Evolutionary conservation across 2,329 filamentous ascomycete genomes (phyloP).

Genomic region (Mollisia scopiformis): DNA sequence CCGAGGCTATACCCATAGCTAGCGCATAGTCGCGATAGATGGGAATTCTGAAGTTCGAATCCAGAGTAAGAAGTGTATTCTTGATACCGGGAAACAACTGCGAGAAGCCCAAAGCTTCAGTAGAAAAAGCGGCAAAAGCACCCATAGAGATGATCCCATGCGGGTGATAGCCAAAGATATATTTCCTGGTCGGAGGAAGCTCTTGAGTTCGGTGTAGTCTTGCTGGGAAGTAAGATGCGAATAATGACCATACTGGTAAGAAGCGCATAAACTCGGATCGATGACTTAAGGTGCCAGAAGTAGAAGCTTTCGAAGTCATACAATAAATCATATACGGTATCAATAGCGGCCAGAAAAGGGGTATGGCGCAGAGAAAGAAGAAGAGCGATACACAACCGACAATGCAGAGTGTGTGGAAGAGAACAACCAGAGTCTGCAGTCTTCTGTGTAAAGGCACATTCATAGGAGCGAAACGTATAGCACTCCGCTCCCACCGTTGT

Average conservation of each 20-base stretch:
- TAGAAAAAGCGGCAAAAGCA: slow-evolving; percentile 90
- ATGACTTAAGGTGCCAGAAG: slow-evolving; percentile 73
- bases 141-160: slow-evolving; percentile 97
- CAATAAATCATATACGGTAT: slow-evolving; percentile 82
- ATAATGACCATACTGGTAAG: slow-evolving; percentile 81
- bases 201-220: slow-evolving; percentile 82
- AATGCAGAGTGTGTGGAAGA: slow-evolving; percentile 74
- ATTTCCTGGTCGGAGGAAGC: slow-evolving; percentile 81
- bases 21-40: slow-evolving; percentile 95
- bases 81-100: slow-evolving; percentile 93
- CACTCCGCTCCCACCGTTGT: slow-evolving; percentile 39
- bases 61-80: slow-evolving; percentile 91
- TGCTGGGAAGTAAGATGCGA: slow-evolving; percentile 91
- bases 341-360: slow-evolving; percentile 83
- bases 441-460: slow-evolving; percentile 72
- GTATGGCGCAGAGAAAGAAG: slow-evolving; percentile 89
- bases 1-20: slow-evolving; percentile 82
- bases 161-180: slow-evolving; percentile 96
- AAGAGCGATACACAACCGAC: slow-evolving; percentile 75
- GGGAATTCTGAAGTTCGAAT: slow-evolving; percentile 92
- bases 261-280: slow-evolving; percentile 76
- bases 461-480: slow-evolving; percentile 84
- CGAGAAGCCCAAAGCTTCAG: slow-evolving; percentile 84
- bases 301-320: slow-evolving; percentile 76
- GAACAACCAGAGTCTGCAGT: slow-evolving; percentile 77